Conservation (phyloP, 345 rosid species). For the Euphorbia lathyris region DNA sequence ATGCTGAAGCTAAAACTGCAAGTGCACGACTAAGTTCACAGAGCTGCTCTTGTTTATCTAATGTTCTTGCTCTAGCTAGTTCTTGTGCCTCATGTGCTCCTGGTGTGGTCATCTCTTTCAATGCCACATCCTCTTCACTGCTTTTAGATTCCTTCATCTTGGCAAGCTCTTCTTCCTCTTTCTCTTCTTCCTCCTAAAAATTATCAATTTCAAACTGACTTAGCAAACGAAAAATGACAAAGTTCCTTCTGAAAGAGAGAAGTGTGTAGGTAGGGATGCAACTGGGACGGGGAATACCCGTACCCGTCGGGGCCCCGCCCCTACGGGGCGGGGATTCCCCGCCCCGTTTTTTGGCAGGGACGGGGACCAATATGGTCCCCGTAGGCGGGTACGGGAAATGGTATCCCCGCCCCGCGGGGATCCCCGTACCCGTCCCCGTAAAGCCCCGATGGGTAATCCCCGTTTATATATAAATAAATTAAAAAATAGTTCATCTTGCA, state of each 20-base stretch:
- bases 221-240: constrained; percentile 10
- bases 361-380: too few species aligned
- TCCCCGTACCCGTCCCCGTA: too few species aligned
- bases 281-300: too few species aligned
- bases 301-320: too few species aligned
- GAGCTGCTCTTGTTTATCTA: constrained; percentile 73
- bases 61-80: constrained; percentile 62
- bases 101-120: constrained; percentile 66
- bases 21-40: constrained; percentile 80
- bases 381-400: too few species aligned
- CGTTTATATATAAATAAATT: too few species aligned
- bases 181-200: constrained; percentile 81
- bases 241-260: background rate
- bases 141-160: constrained; percentile 53
- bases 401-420: too few species aligned
- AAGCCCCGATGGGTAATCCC: too few species aligned
- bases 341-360: too few species aligned
- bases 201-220: constrained; percentile 13
- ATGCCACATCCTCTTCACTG: constrained; percentile 63
- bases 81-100: constrained; percentile 71
- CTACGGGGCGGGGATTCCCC: too few species aligned
- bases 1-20: constrained; percentile 91
- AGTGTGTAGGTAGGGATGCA: background rate
- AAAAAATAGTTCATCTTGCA: too few species aligned
- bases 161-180: constrained; percentile 69